A percentile compares a stretch with the other conserved stretches of the same genome.
phyloP scores from a whole-genome alignment of 2,329 filamentous ascomycete species.

The Aspergillus pseudoterreus region DNA sequence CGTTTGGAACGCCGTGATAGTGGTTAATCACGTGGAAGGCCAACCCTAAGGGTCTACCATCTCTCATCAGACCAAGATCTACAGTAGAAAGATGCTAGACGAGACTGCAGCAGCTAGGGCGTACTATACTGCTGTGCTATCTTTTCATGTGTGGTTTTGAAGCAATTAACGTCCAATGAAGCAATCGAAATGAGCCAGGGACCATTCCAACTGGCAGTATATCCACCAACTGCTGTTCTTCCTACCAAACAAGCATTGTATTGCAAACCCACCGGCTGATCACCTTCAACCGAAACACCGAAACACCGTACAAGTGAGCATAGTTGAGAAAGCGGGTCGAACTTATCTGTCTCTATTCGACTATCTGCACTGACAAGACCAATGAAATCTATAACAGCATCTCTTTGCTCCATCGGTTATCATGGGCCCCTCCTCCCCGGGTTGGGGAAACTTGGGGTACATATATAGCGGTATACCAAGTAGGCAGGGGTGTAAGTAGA shows the following conservation, averaged over 20 bases:
- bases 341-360: neutral
- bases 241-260: neutral
- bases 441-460: slow-evolving; percentile 1
- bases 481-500: neutral
- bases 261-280: neutral
- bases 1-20: neutral
- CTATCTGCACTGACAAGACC: neutral
- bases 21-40: neutral
- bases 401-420: neutral
- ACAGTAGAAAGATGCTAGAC: no score
- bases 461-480: neutral
- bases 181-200: no score
- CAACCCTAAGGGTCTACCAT: no score
- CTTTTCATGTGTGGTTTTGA: no score
- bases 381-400: neutral
- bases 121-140: no score
- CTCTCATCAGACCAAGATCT: no score
- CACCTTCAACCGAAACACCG: neutral
- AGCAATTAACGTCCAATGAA: no score
- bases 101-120: no score
- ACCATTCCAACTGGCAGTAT: no score
- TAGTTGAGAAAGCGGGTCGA: neutral
- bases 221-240: neutral
- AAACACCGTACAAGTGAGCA: neutral
- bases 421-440: neutral